These are phyloP conservation scores for Leccinum truebloodii DNA, from an alignment of 768 basidiomycete genomes.

Conservation along the genomic window DNA sequence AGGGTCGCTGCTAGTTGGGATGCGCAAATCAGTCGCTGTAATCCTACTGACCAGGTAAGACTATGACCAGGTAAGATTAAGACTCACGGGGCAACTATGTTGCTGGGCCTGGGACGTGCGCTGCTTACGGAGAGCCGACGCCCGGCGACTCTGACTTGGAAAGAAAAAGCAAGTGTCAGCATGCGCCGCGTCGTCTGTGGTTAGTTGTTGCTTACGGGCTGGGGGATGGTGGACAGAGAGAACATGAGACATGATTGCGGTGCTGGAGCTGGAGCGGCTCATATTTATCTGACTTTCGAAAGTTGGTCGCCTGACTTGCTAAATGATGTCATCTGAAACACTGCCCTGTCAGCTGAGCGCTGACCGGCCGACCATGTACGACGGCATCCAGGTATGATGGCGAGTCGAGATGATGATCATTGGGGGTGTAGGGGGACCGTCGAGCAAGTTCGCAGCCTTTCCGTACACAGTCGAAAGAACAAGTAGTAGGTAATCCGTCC, in stretches of 20 bases:
- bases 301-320: neutral
- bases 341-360: no score
- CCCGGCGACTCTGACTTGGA: constrained; percentile 46
- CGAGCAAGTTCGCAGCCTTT: neutral
- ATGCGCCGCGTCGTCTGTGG: neutral
- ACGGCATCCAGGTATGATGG: no score
- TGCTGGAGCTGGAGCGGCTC: constrained; percentile 2
- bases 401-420: no score
- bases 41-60: neutral
- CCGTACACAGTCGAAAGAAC: no score
- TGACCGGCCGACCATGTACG: neutral
- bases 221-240: constrained; percentile 44
- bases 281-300: neutral
- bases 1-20: neutral
- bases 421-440: neutral
- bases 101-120: constrained; percentile 40
- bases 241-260: constrained; percentile 30
- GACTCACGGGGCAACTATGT: constrained; percentile 28
- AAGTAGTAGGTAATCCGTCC: no score
- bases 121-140: constrained; percentile 48
- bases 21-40: neutral
- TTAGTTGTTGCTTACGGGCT: constrained; percentile 42
- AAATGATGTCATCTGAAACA: neutral
- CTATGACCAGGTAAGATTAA: neutral
- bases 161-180: neutral